Evolutionary conservation across 768 basidiomycete species (phyloP), one percentile per base, ranked within the genome.

Genomic region (Suillus tomentosus): DNA sequence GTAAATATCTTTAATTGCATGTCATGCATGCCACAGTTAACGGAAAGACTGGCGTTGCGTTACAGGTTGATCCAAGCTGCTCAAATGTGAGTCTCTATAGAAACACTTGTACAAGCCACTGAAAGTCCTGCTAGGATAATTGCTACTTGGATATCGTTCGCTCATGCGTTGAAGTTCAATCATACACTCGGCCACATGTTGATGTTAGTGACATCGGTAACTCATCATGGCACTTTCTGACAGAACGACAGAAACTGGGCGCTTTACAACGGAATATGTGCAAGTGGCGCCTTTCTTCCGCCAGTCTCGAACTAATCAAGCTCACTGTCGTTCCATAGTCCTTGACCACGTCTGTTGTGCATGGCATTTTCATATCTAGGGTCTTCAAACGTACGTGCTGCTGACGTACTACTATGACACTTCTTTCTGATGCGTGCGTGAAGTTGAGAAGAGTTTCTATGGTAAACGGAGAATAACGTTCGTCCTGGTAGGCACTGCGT

Each of bases 361-460:
- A 58, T 27, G 19, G 22, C 1, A 5, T 58, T 58, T 40, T 58
- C 10, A 40, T 40, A 24, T 40, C 0, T 27, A 58, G 56, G 17
- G 9, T 58, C 11, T 58, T 15, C 17, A 40, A 24, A 24, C 15
- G 56, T 58, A 27, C 39, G 56, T 58, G 17, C 14, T 10, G 17
- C 14, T 9, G 17, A 40, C 24, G 17, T 3, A 40, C 24, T 17
- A 9, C 37, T 10, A 17, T 57, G 4, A 24, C 24, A 15, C 17
- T 43, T 14, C 22, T 39, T 24, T 58, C 39, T 58, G 39, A 58
- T 58, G 15, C 10, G 8, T 15, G 5, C 9, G 1, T 27, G 22
- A 24, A 58, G 56, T 58, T 10, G 56, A 58, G 56, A 58, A 58
- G 56, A 7, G 10, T 24, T 24, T 58, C 39, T 40, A 17, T 40